Conservation (phyloP, 495 filamentous ascomycete species). For the Aspergillus affinis region DNA sequence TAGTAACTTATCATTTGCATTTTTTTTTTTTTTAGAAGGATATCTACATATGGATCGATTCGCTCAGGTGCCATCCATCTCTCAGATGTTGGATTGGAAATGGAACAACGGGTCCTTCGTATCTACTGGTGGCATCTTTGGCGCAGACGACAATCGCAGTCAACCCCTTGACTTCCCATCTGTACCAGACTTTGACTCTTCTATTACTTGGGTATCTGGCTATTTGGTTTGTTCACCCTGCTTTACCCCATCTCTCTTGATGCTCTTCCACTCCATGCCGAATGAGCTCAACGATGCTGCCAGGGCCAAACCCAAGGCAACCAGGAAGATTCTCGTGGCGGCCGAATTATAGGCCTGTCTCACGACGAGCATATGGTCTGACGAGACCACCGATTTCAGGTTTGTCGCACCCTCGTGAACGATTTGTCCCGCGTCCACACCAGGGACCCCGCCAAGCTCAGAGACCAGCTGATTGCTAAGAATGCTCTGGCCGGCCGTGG, state of each 20-base stretch:
- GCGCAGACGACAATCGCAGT: too few species aligned
- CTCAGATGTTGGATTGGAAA: too few species aligned
- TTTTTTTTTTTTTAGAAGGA: too few species aligned
- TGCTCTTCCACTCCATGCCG: constrained; percentile 1
- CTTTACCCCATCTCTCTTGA: not conserved
- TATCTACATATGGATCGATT: too few species aligned
- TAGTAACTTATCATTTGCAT: too few species aligned
- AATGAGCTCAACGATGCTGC: not conserved
- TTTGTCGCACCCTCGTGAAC: not conserved
- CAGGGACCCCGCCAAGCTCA: not conserved
- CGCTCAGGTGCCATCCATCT: too few species aligned
- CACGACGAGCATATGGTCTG: not conserved
- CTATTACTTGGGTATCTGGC: too few species aligned
- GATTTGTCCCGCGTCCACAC: not conserved
- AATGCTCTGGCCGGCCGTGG: constrained; percentile 50
- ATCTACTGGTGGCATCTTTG: too few species aligned
- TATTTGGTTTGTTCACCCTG: not conserved
- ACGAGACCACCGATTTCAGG: not conserved
- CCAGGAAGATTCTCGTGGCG: not conserved
- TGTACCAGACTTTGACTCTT: too few species aligned
- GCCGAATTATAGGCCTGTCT: not conserved
- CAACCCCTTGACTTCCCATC: too few species aligned
- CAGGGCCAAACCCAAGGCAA: not conserved
- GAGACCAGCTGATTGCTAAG: constrained; percentile 7
- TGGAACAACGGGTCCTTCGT: too few species aligned